Percentiles rank a stretch among this genome's conserved stretches.
Evolutionary conservation across 2,329 filamentous ascomycete species (phyloP).

Genomic region (Stemphylium vesicarium): DNA sequence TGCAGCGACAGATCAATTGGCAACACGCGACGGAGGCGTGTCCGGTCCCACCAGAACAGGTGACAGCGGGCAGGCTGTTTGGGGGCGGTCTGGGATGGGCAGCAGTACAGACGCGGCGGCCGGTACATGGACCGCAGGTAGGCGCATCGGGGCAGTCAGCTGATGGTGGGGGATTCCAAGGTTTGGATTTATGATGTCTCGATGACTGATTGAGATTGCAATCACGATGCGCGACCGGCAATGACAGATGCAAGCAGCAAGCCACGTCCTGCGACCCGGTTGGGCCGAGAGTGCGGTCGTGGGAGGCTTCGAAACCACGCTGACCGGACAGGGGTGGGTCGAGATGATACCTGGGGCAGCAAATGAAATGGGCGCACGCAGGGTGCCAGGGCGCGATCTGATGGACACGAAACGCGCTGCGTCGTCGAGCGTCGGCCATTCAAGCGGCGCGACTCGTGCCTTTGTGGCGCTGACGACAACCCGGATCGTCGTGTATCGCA

Average conservation of each 20-base stretch:
- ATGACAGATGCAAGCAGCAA: constrained; percentile 16
- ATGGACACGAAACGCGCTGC: constrained; percentile 36
- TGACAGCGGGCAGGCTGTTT: constrained; percentile 11
- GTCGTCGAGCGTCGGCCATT: constrained; percentile 26
- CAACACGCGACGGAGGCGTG: constrained; percentile 38
- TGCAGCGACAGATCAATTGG: constrained; percentile 34
- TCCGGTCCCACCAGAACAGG: constrained; percentile 25
- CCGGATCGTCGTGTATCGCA: constrained; percentile 28
- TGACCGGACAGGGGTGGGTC: constrained; percentile 25
- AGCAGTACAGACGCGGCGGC: constrained; percentile 24
- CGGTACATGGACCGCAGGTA: constrained; percentile 10
- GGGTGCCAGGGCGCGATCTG: constrained; percentile 18
- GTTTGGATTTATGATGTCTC: constrained; percentile 12
- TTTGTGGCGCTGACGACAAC: constrained; percentile 54
- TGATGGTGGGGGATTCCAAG: constrained; percentile 29
- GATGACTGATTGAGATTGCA: constrained; percentile 26
- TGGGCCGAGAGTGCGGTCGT: constrained; percentile 28
- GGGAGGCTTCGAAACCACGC: constrained; percentile 29
- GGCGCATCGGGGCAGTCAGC: constrained; percentile 27
- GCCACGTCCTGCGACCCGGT: constrained; percentile 30
- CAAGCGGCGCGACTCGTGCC: constrained; percentile 75
- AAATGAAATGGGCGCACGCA: constrained; percentile 36
- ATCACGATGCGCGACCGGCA: constrained; percentile 19
- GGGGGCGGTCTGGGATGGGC: constrained; percentile 16
- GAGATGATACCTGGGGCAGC: constrained; percentile 36